Percentiles rank a stretch among this genome's conserved stretches.
phyloP scores from a whole-genome alignment of 805 yeast genomes.

The Wickerhamiella alocasiicola region DNA sequence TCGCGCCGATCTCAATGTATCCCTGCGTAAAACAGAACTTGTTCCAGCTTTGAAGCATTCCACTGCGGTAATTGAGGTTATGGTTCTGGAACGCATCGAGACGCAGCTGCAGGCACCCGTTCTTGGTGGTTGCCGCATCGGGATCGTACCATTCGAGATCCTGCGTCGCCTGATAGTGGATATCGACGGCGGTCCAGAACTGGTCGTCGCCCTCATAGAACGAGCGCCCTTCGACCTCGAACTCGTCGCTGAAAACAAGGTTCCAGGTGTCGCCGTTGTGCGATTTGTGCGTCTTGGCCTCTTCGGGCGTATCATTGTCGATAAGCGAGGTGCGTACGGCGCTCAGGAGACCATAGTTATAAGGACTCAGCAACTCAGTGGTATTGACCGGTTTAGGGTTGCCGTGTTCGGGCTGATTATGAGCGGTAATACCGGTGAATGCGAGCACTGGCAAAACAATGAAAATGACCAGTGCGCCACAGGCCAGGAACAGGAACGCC shows the following conservation, averaged over 20 bases:
- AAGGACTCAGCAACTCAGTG: slow-evolving; percentile 38
- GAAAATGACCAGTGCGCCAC: slow-evolving; percentile 58
- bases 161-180: slow-evolving; percentile 74
- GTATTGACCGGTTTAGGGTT: background rate
- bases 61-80: slow-evolving; percentile 70
- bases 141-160: slow-evolving; percentile 96
- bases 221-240: slow-evolving; percentile 78
- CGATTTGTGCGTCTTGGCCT: slow-evolving; percentile 39
- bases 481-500: slow-evolving; percentile 38
- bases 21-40: slow-evolving; percentile 84
- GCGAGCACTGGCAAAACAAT: slow-evolving; percentile 75
- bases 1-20: slow-evolving; percentile 57
- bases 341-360: slow-evolving; percentile 43
- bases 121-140: slow-evolving; percentile 65
- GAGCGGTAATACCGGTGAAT: slow-evolving; percentile 52
- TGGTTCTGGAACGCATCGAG: slow-evolving; percentile 80
- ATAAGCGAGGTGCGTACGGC: slow-evolving; percentile 51
- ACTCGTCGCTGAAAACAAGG: slow-evolving; percentile 83
- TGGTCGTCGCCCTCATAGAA: slow-evolving; percentile 88
- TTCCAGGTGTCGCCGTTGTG: slow-evolving; percentile 56
- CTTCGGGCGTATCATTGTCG: slow-evolving; percentile 59
- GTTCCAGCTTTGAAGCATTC: slow-evolving; percentile 90
- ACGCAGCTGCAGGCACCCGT: slow-evolving; percentile 56
- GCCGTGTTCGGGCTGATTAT: slow-evolving; percentile 16
- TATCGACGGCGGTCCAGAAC: slow-evolving; percentile 74